Evolutionary conservation across 345 rosid genomes (phyloP), one percentile per base, ranked within the genome.

Genomic region (Trapa incisa): DNA sequence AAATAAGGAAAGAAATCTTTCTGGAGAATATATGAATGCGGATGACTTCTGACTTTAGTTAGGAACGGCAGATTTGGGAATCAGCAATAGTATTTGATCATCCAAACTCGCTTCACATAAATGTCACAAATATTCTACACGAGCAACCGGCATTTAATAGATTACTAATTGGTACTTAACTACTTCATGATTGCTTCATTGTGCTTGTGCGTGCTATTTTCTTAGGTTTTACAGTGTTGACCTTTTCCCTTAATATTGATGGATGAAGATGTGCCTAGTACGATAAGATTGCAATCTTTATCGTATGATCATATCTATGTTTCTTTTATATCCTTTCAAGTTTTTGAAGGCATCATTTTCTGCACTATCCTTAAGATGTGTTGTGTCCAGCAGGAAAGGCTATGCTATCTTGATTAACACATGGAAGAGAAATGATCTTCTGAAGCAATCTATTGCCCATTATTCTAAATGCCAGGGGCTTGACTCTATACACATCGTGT

Each of bases 341-440:
- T 41, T 41, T 41, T 41, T 6, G 10, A 11, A 62, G 42, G 2
- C 32, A 62, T 52, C 22, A 10, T 7, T 15, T 42, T 35, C 41
- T n/a, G 41, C 12, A 42, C 50, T 16, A 22, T 60, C 42, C 37
- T 64, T 37, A 11, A 6, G 16, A 39, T 10, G 15, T 56, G 5
- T 65, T 43, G 58, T 54, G 37, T 61, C 7, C 64, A 45, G 37
- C 86, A 93, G 98, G 81, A 87, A 86, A 77, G 86, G 96, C 64
- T 93, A 87, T 71, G 78, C 96, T 33, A 81, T 90, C 72, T 17
- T 93, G 65, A 88, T 93, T 76, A 90, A 93, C 78, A 93, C 98
- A 1, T 93, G 98, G 98, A 93, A 90, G 82, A 87, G 97, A 87
- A 80, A 93, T 32, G 94, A 90, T 83, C 88, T 93, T 22, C 73